phyloP scores from a whole-genome alignment of 495 filamentous ascomycete species.

The Staphylotrichum longicolle region DNA sequence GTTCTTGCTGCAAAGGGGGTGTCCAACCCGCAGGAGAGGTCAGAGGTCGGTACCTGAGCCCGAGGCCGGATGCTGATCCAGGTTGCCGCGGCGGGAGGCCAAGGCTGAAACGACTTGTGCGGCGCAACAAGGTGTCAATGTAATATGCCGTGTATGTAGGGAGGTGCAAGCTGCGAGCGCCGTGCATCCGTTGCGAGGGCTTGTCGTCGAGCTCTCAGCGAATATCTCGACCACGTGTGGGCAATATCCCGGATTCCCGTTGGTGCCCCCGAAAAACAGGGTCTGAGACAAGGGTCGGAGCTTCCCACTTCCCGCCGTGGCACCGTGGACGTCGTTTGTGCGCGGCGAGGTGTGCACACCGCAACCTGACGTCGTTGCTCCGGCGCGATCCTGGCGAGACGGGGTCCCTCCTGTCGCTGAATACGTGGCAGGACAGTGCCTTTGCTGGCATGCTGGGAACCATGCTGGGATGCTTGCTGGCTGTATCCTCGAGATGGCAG shows the following conservation, averaged over 20 bases:
- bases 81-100: conserved; percentile 4
- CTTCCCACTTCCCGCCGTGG: neutral
- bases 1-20: neutral
- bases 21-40: neutral
- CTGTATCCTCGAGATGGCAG: neutral
- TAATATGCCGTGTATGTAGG: neutral
- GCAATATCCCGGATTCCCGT: neutral
- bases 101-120: conserved; percentile 2
- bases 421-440: neutral
- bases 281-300: conserved; percentile 7
- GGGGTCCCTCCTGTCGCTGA: neutral
- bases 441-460: neutral
- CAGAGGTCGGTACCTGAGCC: neutral
- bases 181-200: too few relatives aligned
- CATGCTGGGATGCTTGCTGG: neutral
- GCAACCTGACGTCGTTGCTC: conserved; percentile 4
- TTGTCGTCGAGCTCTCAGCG: conserved; percentile 12
- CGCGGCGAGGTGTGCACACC: neutral
- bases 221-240: conserved; percentile 18
- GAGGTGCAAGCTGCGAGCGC: too few relatives aligned
- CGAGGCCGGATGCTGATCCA: conserved; percentile 1
- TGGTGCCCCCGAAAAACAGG: neutral
- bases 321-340: neutral
- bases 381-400: neutral
- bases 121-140: neutral